Evolutionary conservation across 2,329 filamentous ascomycete genomes (phyloP).

Genomic region (Fusarium oligoseptatum): DNA sequence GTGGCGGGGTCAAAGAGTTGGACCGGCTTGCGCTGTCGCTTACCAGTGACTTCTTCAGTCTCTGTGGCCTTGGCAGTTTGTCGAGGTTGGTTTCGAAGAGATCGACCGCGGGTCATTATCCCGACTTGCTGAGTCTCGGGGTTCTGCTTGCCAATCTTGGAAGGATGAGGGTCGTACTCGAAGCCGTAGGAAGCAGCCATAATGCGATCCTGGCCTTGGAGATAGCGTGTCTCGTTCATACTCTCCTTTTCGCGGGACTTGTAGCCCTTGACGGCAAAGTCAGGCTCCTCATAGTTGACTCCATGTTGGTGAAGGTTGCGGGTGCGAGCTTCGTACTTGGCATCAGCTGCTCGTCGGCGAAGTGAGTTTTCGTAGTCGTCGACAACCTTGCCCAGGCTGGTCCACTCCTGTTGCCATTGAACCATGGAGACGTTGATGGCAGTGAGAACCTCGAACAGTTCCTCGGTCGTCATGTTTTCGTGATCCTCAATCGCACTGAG

Average conservation of each 20-base stretch:
- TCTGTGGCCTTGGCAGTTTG: conserved; percentile 72
- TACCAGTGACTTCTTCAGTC: conserved; percentile 64
- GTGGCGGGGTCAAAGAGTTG: conserved; percentile 64
- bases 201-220: conserved; percentile 67
- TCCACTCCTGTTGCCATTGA: conserved; percentile 69
- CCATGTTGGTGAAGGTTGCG: conserved; percentile 57
- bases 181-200: conserved; percentile 73
- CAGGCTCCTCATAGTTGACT: conserved; percentile 62
- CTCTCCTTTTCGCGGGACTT: conserved; percentile 60
- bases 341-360: conserved; percentile 63
- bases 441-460: conserved; percentile 61
- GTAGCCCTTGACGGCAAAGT: conserved; percentile 68
- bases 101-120: conserved; percentile 64
- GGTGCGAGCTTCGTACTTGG: conserved; percentile 61
- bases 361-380: conserved; percentile 71
- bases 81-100: conserved; percentile 69
- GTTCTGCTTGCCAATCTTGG: conserved; percentile 71
- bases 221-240: conserved; percentile 60
- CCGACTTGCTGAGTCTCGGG: conserved; percentile 66
- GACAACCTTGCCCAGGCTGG: conserved; percentile 62
- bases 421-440: conserved; percentile 60
- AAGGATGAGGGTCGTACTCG: conserved; percentile 70
- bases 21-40: conserved; percentile 67
- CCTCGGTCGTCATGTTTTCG: conserved; percentile 62
- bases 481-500: conserved; percentile 62